These are phyloP conservation scores for Ajuga reptans DNA, from an alignment of 305 asterid genomes.

Conservation along the genomic window DNA sequence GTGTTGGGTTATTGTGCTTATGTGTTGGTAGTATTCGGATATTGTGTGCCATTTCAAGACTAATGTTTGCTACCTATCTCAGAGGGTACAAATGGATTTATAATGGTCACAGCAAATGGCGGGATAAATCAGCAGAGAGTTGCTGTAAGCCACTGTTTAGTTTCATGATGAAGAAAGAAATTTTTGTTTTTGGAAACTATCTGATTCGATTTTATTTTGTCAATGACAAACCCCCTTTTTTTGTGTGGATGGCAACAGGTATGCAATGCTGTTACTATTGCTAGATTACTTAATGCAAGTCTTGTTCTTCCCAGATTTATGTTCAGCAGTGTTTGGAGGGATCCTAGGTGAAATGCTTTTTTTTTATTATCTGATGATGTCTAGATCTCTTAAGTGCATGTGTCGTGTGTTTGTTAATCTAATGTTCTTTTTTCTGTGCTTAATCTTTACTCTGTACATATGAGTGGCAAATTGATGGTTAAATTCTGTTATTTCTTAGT, in stretches of 20 bases:
- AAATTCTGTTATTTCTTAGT: constrained; percentile 59
- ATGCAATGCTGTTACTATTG: constrained; percentile 94
- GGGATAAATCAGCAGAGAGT: constrained; percentile 99
- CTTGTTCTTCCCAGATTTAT: constrained; percentile 84
- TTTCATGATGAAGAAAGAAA: constrained; percentile 11
- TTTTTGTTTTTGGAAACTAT: constrained; percentile 8
- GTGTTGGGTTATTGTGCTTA: constrained; percentile 4
- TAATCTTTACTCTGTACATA: not conserved
- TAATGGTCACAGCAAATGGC: constrained; percentile 93
- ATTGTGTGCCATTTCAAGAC: not conserved
- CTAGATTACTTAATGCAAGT: constrained; percentile 88
- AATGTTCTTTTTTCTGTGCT: not conserved
- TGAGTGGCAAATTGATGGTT: constrained; percentile 38
- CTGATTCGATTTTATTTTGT: not conserved
- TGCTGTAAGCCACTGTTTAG: constrained; percentile 58
- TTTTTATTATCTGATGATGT: not conserved
- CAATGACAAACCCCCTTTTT: not conserved
- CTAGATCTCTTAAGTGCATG: not conserved
- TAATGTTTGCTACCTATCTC: constrained; percentile 27
- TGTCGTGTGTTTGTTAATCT: not conserved
- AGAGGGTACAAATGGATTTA: constrained; percentile 72
- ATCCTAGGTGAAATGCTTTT: constrained; percentile 50
- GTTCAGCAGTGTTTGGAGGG: constrained; percentile 96
- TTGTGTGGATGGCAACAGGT: constrained; percentile 43
- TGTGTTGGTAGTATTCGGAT: not conserved